Conservation (phyloP, 768 basidiomycete species). For the Infundibulicybe gibba region DNA sequence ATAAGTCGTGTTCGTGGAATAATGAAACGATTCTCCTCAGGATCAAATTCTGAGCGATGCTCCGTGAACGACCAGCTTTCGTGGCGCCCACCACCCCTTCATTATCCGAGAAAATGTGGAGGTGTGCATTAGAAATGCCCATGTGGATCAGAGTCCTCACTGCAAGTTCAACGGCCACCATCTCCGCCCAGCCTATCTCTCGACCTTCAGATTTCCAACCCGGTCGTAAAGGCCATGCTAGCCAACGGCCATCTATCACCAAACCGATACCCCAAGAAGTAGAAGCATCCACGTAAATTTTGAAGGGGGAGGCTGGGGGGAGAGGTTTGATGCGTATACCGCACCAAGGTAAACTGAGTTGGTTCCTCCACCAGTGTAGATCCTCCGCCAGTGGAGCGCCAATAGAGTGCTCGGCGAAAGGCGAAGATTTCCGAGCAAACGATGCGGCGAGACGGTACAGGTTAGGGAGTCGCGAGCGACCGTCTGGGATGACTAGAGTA, state of each 20-base stretch:
- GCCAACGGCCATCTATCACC: no score
- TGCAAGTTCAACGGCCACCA: slow-evolving; percentile 35
- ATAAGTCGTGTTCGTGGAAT: slow-evolving; percentile 17
- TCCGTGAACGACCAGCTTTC: slow-evolving; percentile 17
- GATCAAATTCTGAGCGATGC: slow-evolving; percentile 22
- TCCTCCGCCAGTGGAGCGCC: slow-evolving; percentile 10
- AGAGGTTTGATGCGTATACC: slow-evolving; percentile 9
- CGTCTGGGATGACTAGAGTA: slow-evolving; percentile 22
- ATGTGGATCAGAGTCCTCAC: slow-evolving; percentile 18
- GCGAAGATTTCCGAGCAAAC: slow-evolving; percentile 21
- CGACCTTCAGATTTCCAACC: slow-evolving; percentile 21
- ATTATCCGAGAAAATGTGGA: slow-evolving; percentile 30
- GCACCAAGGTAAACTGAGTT: slow-evolving; percentile 7
- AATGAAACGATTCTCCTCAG: slow-evolving; percentile 18
- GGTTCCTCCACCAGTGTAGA: slow-evolving; percentile 21
- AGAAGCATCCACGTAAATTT: slow-evolving; percentile 31
- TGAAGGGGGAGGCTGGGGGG: slow-evolving; percentile 5
- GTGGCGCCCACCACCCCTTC: slow-evolving; percentile 25
- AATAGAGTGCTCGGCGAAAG: slow-evolving; percentile 21
- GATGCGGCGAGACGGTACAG: no score
- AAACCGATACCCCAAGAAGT: no score
- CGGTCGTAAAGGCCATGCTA: no score
- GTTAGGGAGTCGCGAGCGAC: slow-evolving; percentile 25
- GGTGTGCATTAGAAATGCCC: slow-evolving; percentile 17
- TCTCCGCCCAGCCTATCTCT: slow-evolving; percentile 39